Base-by-base conservation (phyloP, 129 eudicot genomes). In the Gnaphalium uliginosum region DNA sequence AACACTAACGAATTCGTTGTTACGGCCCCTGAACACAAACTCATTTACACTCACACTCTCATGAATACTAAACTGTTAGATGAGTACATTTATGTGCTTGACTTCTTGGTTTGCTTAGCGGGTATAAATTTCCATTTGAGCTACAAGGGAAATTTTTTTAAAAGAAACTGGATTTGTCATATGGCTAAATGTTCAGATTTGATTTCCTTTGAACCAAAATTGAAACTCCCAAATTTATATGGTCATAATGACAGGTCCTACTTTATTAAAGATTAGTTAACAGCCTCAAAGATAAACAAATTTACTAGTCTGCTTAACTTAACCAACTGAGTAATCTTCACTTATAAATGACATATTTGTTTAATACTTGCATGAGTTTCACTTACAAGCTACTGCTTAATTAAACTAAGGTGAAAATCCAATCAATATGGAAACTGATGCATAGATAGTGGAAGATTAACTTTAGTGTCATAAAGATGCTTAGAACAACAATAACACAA, bases 341-440 rank as follows among this genome's bases (percentile, higher is more conserved):
- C 24, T 35, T 54, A 6, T 57, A 24, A n/a, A 58, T 58, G 32
- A 24, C 13, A 59, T 4, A 59, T 23, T 26, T 23, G 32, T 21
- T 59, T 59, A 21, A 21, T 23, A 59, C 65, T 14, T 59, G 18
- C 32, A 21, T 59, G 27, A 23, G 11, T 14, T 59, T 26, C 65
- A 59, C 32, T n/a, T 26, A n/a, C 13, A 17, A 8, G 30, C 22
- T 74, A 74, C 46, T 29, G 62, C 60, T 24, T 61, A 19, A 43
- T 61, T 23, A 25, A 46, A 50, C 21, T 13, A 57, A 13, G 32
- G 51, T 41, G 39, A 5, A 15, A 22, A 62, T 74, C 46, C 29
- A 26, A 48, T 62, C 61, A 43, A 62, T n/a, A 41, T 74, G 46
- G 61, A 26, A 62, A 32, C 21, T n/a, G 70, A 25, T 61, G 66